A percentile compares a stretch with the other conserved stretches of the same genome.
Conservation (phyloP, 2,329 filamentous ascomycete species). For the Aspergillus ibericus region DNA sequence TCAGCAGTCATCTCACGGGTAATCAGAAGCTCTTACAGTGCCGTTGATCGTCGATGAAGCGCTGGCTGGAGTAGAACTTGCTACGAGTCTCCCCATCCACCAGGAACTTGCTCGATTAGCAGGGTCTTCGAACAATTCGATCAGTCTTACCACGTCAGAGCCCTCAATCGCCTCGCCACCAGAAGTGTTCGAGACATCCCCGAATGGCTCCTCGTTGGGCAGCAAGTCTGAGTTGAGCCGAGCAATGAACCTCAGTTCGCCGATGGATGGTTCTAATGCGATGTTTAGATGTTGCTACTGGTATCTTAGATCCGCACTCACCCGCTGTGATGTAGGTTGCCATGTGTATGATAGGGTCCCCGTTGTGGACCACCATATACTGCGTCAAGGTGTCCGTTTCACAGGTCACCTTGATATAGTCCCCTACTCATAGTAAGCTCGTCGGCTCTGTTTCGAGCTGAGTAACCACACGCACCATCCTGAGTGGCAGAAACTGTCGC, state of each 20-base stretch:
- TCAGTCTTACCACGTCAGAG: constrained; percentile 48
- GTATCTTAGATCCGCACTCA: constrained; percentile 16
- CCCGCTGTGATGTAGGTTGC: constrained; percentile 60
- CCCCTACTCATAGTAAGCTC: constrained; percentile 16
- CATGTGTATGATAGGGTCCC: constrained; percentile 62
- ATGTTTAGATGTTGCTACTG: neutral
- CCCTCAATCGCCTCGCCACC: constrained; percentile 59
- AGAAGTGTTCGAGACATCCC: constrained; percentile 56
- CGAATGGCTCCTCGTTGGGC: constrained; percentile 56
- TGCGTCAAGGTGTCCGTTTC: constrained; percentile 62
- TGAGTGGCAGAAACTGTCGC: constrained; percentile 55
- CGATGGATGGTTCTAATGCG: constrained; percentile 50
- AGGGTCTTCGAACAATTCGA: neutral
- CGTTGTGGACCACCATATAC: constrained; percentile 62
- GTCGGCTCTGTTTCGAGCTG: neutral
- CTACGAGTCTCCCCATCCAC: constrained; percentile 64
- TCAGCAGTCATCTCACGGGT: neutral
- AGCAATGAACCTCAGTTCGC: constrained; percentile 65
- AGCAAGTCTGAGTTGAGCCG: constrained; percentile 56
- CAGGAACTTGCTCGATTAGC: constrained; percentile 42
- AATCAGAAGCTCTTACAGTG: constrained; percentile 48
- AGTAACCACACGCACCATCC: constrained; percentile 24
- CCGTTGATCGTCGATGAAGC: constrained; percentile 68
- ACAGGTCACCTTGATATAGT: constrained; percentile 63
- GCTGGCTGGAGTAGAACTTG: constrained; percentile 68